Base-by-base conservation (phyloP, 2,329 filamentous ascomycete species). In the Penicillium sp. region DNA sequence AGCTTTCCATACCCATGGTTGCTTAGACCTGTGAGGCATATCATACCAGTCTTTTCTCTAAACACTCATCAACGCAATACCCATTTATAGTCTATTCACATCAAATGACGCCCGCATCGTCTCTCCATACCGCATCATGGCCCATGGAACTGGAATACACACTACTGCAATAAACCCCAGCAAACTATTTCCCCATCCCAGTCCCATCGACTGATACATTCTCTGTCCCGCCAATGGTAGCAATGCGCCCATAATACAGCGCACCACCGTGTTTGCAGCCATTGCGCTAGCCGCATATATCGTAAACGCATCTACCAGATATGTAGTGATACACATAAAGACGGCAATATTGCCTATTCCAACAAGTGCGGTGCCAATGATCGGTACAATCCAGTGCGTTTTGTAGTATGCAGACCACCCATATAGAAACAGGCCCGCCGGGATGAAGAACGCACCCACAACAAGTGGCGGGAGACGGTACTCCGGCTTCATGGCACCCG, bases 381-480 rank as follows among this genome's bases (percentile, higher is more conserved):
- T 80, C 4, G 83, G 81, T 58, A 82, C 71, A 44, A 84, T 81
- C 78, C 83, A 84, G 60, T 84, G 81, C 0, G 76, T 65, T 13
- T 74, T 67, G 1, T 73, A 72, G 42, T 84, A 75, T 0, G 82
- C 80, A 3, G 75, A 73, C 83, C 83, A 86, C 6, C 83, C 84
- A 63, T 85, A 86, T 67, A 80, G 76, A 61, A 84, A 82, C 8
- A 86, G 71, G 0, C 82, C 81, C 0, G 79, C 62, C 0, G 84
- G 83, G 0, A 83, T 76, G 0, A 87, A 58, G 0, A 86, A 47
- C 0, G 79, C 80, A 0, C 81, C 83, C 0, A 81, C 77, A 5
- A 88, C 67, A 76, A 85, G 83, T 10, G 86, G 74, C 0, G 86
- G 85, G 0, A 88, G 75, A n/a, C 87, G 83, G 64, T 82, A 85